Evolutionary conservation across 495 filamentous ascomycete genomes (phyloP).

Genomic region (Daldinia childiae): DNA sequence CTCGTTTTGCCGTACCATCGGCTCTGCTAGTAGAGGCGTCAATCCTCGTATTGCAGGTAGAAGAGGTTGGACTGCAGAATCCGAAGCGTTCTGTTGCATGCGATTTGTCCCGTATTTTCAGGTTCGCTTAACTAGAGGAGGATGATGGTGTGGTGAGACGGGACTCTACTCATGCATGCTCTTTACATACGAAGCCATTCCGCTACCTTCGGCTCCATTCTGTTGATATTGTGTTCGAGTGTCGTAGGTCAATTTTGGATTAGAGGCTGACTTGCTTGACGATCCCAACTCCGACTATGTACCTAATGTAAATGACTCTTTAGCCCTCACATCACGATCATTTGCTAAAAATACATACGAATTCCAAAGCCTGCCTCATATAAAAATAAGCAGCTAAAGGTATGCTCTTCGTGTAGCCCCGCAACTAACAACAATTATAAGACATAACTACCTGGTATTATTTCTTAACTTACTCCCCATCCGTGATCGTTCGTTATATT

Average conservation of each 20-base stretch:
- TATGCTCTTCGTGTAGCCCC: conserved; percentile 30
- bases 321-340: neutral
- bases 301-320: neutral
- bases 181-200: conserved; percentile 20
- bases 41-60: conserved; percentile 40
- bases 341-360: neutral
- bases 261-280: neutral
- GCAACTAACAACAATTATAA: conserved; percentile 29
- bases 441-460: conserved; percentile 10
- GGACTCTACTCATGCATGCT: conserved; percentile 25
- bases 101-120: conserved; percentile 19
- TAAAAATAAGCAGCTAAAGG: neutral
- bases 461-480: neutral
- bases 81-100: conserved; percentile 35
- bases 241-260: neutral
- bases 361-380: conserved; percentile 11
- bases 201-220: conserved; percentile 2
- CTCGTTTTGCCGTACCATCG: conserved; percentile 24
- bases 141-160: conserved; percentile 28
- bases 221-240: conserved; percentile 2
- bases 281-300: neutral
- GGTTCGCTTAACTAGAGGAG: conserved; percentile 27
- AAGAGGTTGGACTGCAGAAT: conserved; percentile 38
- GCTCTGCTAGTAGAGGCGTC: conserved; percentile 21
- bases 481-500: conserved; percentile 15